These are phyloP conservation scores for Pseudohalonectria lignicola DNA, from an alignment of 2,329 filamentous ascomycete genomes.

Conservation along the genomic window DNA sequence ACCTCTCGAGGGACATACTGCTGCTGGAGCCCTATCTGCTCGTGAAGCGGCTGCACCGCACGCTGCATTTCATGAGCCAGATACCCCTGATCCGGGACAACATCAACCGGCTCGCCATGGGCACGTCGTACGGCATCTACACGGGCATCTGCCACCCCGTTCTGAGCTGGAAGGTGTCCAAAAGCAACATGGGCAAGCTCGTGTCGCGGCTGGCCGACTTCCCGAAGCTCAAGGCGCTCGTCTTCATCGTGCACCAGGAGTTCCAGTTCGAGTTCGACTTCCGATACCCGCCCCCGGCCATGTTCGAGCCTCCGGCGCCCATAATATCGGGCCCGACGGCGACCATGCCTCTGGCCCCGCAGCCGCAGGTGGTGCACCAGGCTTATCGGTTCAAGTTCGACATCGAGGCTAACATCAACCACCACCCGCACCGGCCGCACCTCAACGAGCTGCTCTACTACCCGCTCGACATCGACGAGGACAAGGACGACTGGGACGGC, in stretches of 20 bases:
- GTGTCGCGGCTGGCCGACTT: conserved; percentile 29
- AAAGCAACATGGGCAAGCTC: conserved; percentile 30
- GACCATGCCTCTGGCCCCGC: conserved; percentile 9
- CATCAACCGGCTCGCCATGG: conserved; percentile 28
- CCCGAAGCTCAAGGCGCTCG: conserved; percentile 24
- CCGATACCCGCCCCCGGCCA: conserved; percentile 7
- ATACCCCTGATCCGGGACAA: conserved; percentile 29
- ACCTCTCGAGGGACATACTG: conserved; percentile 31
- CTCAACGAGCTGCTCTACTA: conserved; percentile 27
- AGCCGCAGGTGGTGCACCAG: conserved; percentile 29
- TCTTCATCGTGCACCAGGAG: conserved; percentile 35
- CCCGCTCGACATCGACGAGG: conserved; percentile 18
- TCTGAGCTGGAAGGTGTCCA: conserved; percentile 30
- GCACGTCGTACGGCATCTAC: conserved; percentile 32
- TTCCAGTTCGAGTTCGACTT: conserved; percentile 32
- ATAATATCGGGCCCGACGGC: neutral
- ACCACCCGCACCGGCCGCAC: conserved; percentile 28
- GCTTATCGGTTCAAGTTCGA: conserved; percentile 35
- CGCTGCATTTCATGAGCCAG: conserved; percentile 32
- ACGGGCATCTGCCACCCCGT: conserved; percentile 33
- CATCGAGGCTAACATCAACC: conserved; percentile 32
- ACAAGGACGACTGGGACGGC: conserved; percentile 11
- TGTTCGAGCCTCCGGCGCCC: neutral
- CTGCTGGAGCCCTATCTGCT: conserved; percentile 36
- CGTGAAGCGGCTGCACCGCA: conserved; percentile 32